Evolutionary conservation across 2,329 filamentous ascomycete species (phyloP), one percentile per base, ranked within the genome.

Genomic region (Colletotrichum sp.): DNA sequence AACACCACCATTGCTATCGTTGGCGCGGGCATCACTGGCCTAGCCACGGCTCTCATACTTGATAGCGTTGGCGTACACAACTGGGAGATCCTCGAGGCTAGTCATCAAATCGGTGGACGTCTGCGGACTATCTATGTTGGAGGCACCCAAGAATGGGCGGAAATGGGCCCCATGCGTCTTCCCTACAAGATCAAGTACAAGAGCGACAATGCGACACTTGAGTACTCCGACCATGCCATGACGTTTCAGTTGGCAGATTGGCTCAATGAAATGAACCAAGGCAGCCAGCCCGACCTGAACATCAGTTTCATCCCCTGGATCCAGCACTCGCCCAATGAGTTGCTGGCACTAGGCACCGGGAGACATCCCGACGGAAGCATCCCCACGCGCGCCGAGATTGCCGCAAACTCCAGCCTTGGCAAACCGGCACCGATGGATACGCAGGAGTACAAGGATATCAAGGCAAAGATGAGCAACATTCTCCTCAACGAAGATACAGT

Each of bases 251-350:
- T 93, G 3, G 91, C 87, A 6, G 88, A 86, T 10, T 86, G 88
- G 67, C 84, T 93, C 76, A 92, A 92, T 81, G 79, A 85, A 65
- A 83, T 92, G 79, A 92, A 93, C 80, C 83, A 83, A 52, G 83
- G 90, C 76, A 81, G 81, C 78, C 83, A 82, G 66, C 84, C 87
- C 66, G 84, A 89, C 26, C 44, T 52, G n/a, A 87, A 86, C 36
- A 89, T 93, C 66, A 89, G 91, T 68, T 93, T 93, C 81, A 93
- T 93, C 78, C 88, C 89, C 4, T 93, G 91, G 91, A 89, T 90
- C 49, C 73, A 76, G 21, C 90, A 93, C 80, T 86, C 81, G 68
- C 80, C 84, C 3, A 94, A 94, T 76, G 86, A 88, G 0, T 89
- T 92, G 28, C 81, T 87, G 13, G 86, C 90, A 79, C 81, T 88